A percentile compares a stretch with the other conserved stretches of the same genome.
Evolutionary conservation across 2,329 filamentous ascomycete genomes (phyloP).

Genomic region (Ramularia endophylla): DNA sequence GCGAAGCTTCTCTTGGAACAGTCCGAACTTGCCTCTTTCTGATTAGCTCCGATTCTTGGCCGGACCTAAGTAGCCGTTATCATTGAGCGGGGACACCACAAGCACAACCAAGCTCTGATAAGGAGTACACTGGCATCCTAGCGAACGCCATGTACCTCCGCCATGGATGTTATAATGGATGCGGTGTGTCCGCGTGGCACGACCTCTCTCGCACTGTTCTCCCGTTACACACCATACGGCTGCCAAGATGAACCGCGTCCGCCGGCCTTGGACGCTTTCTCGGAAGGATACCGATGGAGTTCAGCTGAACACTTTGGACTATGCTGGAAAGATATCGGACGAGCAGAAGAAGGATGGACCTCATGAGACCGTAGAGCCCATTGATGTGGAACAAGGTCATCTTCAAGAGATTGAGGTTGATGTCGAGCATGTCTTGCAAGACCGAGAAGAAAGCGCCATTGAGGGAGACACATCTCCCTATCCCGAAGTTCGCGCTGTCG

Average conservation of each 20-base stretch:
- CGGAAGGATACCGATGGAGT: slow-evolving; percentile 23
- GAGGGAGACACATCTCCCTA: slow-evolving; percentile 50
- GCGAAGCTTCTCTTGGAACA: no score
- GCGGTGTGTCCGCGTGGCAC: no score
- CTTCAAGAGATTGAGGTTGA: slow-evolving; percentile 31
- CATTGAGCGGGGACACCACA: no score
- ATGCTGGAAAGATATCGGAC: slow-evolving; percentile 13
- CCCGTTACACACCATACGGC: no score
- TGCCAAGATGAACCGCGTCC: slow-evolving; percentile 23
- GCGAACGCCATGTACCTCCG: no score
- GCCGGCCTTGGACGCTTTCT: slow-evolving; percentile 21
- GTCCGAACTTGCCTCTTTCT: no score
- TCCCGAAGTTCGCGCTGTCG: slow-evolving; percentile 55
- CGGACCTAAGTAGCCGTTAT: no score
- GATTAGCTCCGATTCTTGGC: no score
- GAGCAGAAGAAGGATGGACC: slow-evolving; percentile 14
- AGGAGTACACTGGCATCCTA: no score
- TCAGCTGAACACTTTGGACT: slow-evolving; percentile 21
- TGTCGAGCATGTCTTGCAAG: slow-evolving; percentile 38
- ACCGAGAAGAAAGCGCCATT: slow-evolving; percentile 36
- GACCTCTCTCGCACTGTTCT: no score
- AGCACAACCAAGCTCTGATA: no score
- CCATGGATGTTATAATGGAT: no score
- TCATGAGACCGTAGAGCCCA: slow-evolving; percentile 10
- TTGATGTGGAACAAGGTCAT: slow-evolving; percentile 21